Evolutionary conservation across 1,284 basidiomycete genomes (phyloP), one percentile per base, ranked within the genome.

Genomic region (Sporisorium scitamineum): DNA sequence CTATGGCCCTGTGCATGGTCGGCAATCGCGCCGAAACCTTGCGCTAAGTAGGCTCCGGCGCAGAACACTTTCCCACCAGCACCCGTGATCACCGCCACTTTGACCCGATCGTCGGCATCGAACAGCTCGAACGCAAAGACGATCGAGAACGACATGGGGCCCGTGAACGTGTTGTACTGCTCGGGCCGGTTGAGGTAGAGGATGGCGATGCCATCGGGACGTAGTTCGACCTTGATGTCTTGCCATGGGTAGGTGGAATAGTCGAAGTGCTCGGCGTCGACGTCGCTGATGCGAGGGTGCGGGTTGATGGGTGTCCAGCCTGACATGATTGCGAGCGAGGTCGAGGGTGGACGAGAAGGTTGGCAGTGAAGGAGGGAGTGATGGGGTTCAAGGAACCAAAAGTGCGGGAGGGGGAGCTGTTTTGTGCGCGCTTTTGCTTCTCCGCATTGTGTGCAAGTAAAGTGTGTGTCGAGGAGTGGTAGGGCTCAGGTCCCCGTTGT

Each of bases 61-160:
- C 79, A 82, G 24, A 80, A 82, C 7, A 65, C 58, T 61, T 78
- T 78, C 22, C 67, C 54, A 3, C 70, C 79, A 1, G 63, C 63
- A 16, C 80, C 79, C 5, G 80, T 82, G 13, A 82, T 45, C 22
- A 82, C 58, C 10, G 56, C 74, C 3, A 72, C 75, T 48, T 77
- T 72, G 41, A 82, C 79, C 6, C 79, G 65, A 8, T 76, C 65
- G 26, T 82, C 80, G 0, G 55, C 67, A 37, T 81, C 79, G n/a
- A 80, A 79, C 13, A 82, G 62, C 53, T 80, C 79, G 42, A 79
- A 80, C 11, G 71, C 76, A 39, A 80, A 81, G 0, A 76, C 66
- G 54, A 82, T 41, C 6, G 70, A 76, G 29, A 45, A 66, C 22
- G 64, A 70, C 79, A 79, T 79, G 16, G 59, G 26, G 0, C 59